Evolutionary conservation across 768 basidiomycete species (phyloP).

Genomic region (Leccinum uliginosum): DNA sequence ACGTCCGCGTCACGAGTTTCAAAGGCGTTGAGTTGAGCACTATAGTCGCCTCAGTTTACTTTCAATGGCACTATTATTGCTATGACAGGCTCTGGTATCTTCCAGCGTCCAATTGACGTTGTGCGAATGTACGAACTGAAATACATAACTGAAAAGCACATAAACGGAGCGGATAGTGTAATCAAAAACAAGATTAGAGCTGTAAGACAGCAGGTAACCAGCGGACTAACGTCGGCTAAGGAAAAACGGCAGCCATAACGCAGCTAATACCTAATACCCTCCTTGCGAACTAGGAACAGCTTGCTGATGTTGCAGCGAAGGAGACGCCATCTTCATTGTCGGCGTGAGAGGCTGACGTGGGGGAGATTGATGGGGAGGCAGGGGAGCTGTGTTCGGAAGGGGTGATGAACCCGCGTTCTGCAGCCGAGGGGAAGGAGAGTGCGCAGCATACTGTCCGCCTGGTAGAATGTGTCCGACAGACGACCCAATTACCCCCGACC

Average conservation of each 20-base stretch:
- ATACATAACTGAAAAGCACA: constrained; percentile 38
- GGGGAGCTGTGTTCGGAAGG: constrained; percentile 38
- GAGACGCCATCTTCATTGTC: constrained; percentile 50
- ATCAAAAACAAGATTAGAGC: constrained; percentile 28
- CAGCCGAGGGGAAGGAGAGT: constrained; percentile 47
- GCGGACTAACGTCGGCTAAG: constrained; percentile 5
- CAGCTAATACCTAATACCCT: constrained; percentile 50
- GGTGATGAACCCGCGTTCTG: constrained; percentile 45
- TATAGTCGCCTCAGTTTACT: not conserved
- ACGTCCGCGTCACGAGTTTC: too few relatives aligned
- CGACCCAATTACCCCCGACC: constrained; percentile 21
- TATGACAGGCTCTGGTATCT: constrained; percentile 8
- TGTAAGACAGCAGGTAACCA: constrained; percentile 16
- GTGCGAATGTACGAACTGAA: constrained; percentile 26
- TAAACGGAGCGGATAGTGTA: constrained; percentile 34
- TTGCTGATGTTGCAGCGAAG: constrained; percentile 53
- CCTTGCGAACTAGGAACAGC: constrained; percentile 47
- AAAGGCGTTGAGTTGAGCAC: not conserved
- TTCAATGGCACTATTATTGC: not conserved
- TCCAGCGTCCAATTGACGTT: constrained; percentile 18
- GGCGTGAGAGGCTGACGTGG: constrained; percentile 48
- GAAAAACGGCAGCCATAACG: constrained; percentile 9
- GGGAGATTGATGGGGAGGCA: constrained; percentile 40
- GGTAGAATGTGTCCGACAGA: constrained; percentile 28
- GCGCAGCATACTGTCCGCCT: constrained; percentile 40